Conservation (phyloP, 1,284 basidiomycete species). For the Cerioporus squamosus region DNA sequence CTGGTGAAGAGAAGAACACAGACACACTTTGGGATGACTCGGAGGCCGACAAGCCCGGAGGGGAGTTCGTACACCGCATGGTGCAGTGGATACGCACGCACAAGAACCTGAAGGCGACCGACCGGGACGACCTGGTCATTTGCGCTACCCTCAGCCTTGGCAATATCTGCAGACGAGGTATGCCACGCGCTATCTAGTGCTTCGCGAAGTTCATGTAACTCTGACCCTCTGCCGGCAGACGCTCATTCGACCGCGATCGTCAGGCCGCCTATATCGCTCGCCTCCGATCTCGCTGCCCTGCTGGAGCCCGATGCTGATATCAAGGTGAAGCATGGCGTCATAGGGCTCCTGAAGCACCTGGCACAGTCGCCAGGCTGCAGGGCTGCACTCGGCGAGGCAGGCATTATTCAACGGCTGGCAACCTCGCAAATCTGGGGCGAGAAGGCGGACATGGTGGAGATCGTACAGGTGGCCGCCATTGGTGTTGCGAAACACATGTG, state of each 20-base stretch:
- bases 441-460: conserved; percentile 76
- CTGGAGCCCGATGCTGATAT: conserved; percentile 57
- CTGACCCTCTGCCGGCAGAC: conserved; percentile 47
- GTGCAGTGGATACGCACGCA: conserved; percentile 74
- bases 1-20: conserved; percentile 81
- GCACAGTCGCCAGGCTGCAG: conserved; percentile 76
- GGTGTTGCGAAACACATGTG: conserved; percentile 91
- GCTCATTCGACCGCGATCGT: conserved; percentile 65
- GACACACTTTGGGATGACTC: conserved; percentile 74
- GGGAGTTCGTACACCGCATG: conserved; percentile 75
- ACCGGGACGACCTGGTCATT: conserved; percentile 78
- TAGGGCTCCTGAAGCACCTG: conserved; percentile 85
- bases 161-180: conserved; percentile 81
- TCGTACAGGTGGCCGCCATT: conserved; percentile 88
- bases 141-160: conserved; percentile 84
- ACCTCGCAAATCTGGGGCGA: conserved; percentile 76
- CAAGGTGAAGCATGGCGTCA: conserved; percentile 83
- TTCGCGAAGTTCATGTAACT: conserved; percentile 5
- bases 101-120: conserved; percentile 38
- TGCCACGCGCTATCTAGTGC: conserved; percentile 25
- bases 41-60: conserved; percentile 60
- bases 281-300: conserved; percentile 43
- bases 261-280: conserved; percentile 52
- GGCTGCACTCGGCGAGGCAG: conserved; percentile 60
- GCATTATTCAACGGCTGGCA: conserved; percentile 65